Evolutionary conservation across 163 green algal species (phyloP).

Genomic region (Volvox carteri): DNA sequence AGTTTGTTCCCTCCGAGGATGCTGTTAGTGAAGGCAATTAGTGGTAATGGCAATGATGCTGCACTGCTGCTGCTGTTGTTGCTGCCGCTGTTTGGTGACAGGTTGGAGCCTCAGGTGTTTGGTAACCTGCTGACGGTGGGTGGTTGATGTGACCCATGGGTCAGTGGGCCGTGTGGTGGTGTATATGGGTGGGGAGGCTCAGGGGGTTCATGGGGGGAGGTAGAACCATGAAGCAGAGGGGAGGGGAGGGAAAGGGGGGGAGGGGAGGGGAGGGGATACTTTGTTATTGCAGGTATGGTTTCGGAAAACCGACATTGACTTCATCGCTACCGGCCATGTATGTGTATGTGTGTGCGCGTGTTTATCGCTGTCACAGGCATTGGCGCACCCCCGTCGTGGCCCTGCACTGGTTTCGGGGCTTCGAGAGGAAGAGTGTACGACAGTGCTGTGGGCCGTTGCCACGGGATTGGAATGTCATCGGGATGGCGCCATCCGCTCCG

Average conservation of each 20-base stretch:
- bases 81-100: background rate
- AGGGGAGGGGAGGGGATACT: too few relatives aligned
- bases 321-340: too few relatives aligned
- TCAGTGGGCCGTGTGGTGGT: too few relatives aligned
- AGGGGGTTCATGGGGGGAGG: background rate
- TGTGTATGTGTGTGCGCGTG: too few relatives aligned
- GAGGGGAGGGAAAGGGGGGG: background rate
- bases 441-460: background rate
- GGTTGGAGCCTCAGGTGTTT: constrained; percentile 21
- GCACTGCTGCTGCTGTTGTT: background rate
- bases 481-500: background rate
- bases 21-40: too few relatives aligned
- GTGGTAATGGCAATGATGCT: background rate
- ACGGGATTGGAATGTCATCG: background rate
- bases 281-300: too few relatives aligned
- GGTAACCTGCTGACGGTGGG: constrained; percentile 24
- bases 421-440: constrained; percentile 36
- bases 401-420: background rate
- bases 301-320: too few relatives aligned
- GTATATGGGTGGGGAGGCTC: background rate
- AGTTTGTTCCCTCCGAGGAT: too few relatives aligned
- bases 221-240: too few relatives aligned
- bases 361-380: background rate
- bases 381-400: background rate
- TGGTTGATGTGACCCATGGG: background rate